Base-by-base conservation (phyloP, 768 basidiomycete species). In the Paxillus involutus region DNA sequence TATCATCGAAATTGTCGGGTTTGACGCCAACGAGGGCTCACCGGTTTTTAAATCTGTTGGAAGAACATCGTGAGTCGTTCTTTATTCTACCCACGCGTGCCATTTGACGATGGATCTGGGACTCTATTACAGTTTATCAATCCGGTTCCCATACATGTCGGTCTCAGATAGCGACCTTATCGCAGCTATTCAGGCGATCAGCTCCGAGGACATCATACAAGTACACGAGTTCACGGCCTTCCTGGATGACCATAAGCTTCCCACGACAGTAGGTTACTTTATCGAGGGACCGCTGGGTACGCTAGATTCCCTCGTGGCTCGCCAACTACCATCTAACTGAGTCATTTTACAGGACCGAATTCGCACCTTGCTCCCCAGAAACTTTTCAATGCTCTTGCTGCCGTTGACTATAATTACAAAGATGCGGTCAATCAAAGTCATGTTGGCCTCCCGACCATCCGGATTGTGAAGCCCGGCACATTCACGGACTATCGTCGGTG, bases 401-500 rank as follows among this genome's bases (percentile, higher is more conserved):
- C 37, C 4, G 6, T 33, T 4, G 57, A 58, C 16, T 1, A 10
- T 11, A 44, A 46, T 19, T 47, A 60, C 17, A 26, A 29, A 9
- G 1, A 14, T 26, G 33, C 32, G 1, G 16, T 51, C 6, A 45
- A 46, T 11, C 32, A 10, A 4, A 51, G 51, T 11, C 17, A 43
- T 42, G 47, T 49, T 7, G 41, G 51, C 36, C 6, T 47, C 11
- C 62, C 58, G 0, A 62, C 54, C 16, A 40, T 61, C 36, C 54
- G 60, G 6, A 24, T 59, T 5, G 52, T 59, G 0, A 44, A 60
- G 30, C 53, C 59, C 0, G 59, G 59, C 30, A 56, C 54, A 11
- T 60, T 55, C 35, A 33, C 32, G 44, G 52, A 58, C 19, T 60
- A 52, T 19, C 47, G 57, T 37, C 26, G 21, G 43, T 52, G 51